phyloP scores from a whole-genome alignment of 2,329 filamentous ascomycete species.

The Colletotrichum lini region DNA sequence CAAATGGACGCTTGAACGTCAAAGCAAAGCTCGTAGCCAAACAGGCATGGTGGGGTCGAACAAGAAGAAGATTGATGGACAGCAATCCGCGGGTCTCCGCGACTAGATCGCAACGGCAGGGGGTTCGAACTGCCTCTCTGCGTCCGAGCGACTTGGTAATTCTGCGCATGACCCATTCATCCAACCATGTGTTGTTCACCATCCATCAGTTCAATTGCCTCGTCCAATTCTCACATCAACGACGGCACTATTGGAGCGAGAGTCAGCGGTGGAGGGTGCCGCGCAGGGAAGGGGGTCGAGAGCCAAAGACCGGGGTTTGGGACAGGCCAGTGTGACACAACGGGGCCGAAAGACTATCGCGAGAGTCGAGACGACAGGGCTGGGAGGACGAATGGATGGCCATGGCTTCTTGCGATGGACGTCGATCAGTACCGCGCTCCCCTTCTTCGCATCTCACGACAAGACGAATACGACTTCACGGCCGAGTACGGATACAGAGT shows the following conservation, averaged over 20 bases:
- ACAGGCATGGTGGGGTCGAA: not conserved
- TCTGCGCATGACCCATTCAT: not conserved
- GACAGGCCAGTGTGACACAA: not conserved
- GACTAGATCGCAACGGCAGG: conserved; percentile 17
- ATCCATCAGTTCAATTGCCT: not conserved
- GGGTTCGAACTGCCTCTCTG: conserved; percentile 1
- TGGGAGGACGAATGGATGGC: not conserved
- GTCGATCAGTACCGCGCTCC: not conserved
- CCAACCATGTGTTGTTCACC: not conserved
- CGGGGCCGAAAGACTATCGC: not conserved
- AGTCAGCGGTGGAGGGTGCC: not conserved
- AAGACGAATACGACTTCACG: not conserved
- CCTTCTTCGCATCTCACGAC: not conserved
- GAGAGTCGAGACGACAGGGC: conserved; percentile 10
- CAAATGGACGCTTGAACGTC: conserved; percentile 5
- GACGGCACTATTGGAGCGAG: not conserved
- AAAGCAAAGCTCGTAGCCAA: conserved; percentile 6
- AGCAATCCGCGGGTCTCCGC: conserved; percentile 34
- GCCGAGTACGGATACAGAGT: not conserved
- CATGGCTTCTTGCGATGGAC: not conserved
- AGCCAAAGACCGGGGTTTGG: not conserved
- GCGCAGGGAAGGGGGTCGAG: not conserved
- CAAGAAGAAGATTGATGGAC: conserved; percentile 3
- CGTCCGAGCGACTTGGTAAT: not conserved
- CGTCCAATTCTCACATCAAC: not conserved